These are phyloP conservation scores for Candida tallmaniae DNA, from an alignment of 805 yeast species.

Conservation along the genomic window DNA sequence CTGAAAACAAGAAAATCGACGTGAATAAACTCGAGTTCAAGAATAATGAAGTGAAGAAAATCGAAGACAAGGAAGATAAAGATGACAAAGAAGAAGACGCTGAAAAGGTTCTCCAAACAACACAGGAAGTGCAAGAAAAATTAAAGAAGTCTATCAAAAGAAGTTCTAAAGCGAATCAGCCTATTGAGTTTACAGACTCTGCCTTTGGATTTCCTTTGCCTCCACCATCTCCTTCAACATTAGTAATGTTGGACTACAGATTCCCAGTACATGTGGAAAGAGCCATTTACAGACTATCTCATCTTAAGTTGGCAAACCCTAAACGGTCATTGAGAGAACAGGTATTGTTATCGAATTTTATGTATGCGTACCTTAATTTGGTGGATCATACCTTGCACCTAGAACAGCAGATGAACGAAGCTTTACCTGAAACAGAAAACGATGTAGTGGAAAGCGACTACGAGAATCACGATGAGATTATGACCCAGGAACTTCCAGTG, in stretches of 20 bases:
- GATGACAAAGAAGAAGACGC: conserved; percentile 11
- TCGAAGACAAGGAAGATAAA: conserved; percentile 1
- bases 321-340: conserved; percentile 88
- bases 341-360: conserved; percentile 88
- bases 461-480: conserved; percentile 3
- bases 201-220: conserved; percentile 89
- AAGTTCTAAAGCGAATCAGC: conserved; percentile 41
- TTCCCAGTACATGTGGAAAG: conserved; percentile 95
- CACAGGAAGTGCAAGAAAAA: conserved; percentile 41
- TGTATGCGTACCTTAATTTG: conserved; percentile 93
- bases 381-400: conserved; percentile 86
- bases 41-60: conserved; percentile 1
- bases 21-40: conserved; percentile 4
- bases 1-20: not conserved
- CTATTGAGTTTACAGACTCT: conserved; percentile 57
- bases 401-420: conserved; percentile 47
- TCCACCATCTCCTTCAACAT: conserved; percentile 69
- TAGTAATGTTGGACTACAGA: conserved; percentile 77
- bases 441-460: no score
- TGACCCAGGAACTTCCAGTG: conserved; percentile 5
- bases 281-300: conserved; percentile 90
- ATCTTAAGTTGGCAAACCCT: conserved; percentile 90
- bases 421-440: conserved; percentile 8
- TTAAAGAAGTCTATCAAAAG: conserved; percentile 38
- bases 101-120: conserved; percentile 24